Evolutionary conservation across 2,329 filamentous ascomycete genomes (phyloP).

Genomic region (Albifimbria verrucaria): DNA sequence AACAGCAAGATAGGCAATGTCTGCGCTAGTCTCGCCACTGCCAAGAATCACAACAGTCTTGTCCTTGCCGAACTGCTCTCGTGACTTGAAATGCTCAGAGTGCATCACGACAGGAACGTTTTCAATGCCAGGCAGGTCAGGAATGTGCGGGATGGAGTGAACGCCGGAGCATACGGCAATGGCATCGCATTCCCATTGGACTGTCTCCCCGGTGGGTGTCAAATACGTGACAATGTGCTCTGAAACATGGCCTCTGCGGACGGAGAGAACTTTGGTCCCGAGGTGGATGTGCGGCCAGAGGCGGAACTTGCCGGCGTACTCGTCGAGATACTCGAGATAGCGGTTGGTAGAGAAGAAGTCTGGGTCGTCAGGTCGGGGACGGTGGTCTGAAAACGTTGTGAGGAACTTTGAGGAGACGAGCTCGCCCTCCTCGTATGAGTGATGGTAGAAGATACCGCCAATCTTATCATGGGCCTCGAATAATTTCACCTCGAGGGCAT

Average conservation of each 20-base stretch:
- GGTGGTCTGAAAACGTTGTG: slow-evolving; percentile 42
- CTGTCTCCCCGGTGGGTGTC: slow-evolving; percentile 6
- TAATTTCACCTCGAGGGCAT: slow-evolving; percentile 35
- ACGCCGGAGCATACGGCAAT: slow-evolving; percentile 41
- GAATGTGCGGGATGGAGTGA: slow-evolving; percentile 34
- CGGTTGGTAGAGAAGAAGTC: slow-evolving; percentile 36
- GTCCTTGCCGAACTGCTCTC: slow-evolving; percentile 32
- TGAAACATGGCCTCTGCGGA: slow-evolving; percentile 16
- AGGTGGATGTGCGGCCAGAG: slow-evolving; percentile 34
- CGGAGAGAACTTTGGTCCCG: slow-evolving; percentile 22
- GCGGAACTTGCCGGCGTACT: slow-evolving; percentile 32
- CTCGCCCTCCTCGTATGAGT: slow-evolving; percentile 22
- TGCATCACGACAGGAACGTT: slow-evolving; percentile 33
- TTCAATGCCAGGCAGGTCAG: slow-evolving; percentile 32
- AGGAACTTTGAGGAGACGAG: slow-evolving; percentile 42
- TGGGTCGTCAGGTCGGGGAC: slow-evolving; percentile 30
- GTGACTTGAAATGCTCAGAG: slow-evolving; percentile 37
- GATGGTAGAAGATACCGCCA: slow-evolving; percentile 40
- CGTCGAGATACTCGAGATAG: slow-evolving; percentile 37
- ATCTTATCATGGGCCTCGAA: slow-evolving; percentile 40
- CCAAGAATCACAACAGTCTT: slow-evolving; percentile 39
- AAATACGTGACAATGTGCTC: slow-evolving; percentile 20
- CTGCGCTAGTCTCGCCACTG: slow-evolving; percentile 39
- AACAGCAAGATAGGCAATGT: slow-evolving; percentile 37
- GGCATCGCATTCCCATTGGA: slow-evolving; percentile 36